phyloP scores from a whole-genome alignment of 495 filamentous ascomycete species.

The Lepidopterella palustris region DNA sequence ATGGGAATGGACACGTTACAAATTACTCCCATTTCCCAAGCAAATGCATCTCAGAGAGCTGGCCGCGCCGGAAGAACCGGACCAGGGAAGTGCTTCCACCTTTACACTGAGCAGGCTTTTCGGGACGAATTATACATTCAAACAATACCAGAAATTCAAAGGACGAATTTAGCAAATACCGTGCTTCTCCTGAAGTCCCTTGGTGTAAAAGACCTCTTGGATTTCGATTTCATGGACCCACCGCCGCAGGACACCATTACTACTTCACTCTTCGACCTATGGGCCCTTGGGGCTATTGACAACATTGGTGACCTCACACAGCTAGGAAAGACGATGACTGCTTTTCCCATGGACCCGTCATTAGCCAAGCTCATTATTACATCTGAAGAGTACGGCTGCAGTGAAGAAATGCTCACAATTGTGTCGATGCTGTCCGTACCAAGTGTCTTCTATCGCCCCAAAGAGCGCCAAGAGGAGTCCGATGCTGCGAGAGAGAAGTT shows the following conservation, averaged over 20 bases:
- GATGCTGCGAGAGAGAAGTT: conserved; percentile 97
- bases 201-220: conserved; percentile 87
- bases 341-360: conserved; percentile 94
- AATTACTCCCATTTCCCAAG: conserved; percentile 96
- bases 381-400: conserved; percentile 78
- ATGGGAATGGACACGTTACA: conserved; percentile 99
- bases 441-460: conserved; percentile 94
- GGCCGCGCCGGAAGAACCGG: conserved; percentile 93
- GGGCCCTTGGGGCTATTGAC: conserved; percentile 89
- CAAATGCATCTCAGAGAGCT: conserved; percentile 88
- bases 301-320: conserved; percentile 88
- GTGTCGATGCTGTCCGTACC: conserved; percentile 98
- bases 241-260: conserved; percentile 97
- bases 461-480: conserved; percentile 93
- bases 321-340: conserved; percentile 87
- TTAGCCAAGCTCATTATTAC: conserved; percentile 92
- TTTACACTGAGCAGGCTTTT: conserved; percentile 92
- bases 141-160: conserved; percentile 96
- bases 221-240: conserved; percentile 99
- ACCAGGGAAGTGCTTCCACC: conserved; percentile 88
- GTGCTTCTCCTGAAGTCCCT: conserved; percentile 91
- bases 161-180: conserved; percentile 91
- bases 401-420: conserved; percentile 96
- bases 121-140: conserved; percentile 96
- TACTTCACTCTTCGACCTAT: conserved; percentile 95